phyloP scores from a whole-genome alignment of 176 grass and related monocot genomes.

The Carex kokanica region DNA sequence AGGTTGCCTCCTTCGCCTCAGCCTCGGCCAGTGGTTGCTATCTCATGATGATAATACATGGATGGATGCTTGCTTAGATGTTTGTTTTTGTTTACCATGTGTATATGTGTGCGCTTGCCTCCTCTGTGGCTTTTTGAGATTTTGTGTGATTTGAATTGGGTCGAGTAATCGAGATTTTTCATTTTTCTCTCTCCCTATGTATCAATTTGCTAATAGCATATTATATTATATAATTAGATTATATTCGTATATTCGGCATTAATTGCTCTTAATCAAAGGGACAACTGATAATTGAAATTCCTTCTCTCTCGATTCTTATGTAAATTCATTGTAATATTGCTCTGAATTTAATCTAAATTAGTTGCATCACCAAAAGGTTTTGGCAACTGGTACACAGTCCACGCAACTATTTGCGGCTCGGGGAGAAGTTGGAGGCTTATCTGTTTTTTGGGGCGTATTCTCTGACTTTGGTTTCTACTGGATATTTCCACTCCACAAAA shows the following conservation, averaged over 20 bases:
- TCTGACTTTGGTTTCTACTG: not conserved
- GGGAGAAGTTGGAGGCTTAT: not conserved
- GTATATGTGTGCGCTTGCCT: not conserved
- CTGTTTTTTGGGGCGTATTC: not conserved
- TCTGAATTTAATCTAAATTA: not conserved
- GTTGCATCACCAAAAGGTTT: not conserved
- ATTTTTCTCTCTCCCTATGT: not conserved
- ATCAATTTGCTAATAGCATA: not conserved
- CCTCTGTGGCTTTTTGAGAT: not conserved
- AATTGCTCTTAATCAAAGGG: not conserved
- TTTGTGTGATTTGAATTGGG: not conserved
- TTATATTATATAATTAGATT: not conserved
- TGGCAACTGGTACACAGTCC: not conserved
- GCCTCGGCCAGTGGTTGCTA: not conserved
- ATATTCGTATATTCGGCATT: not conserved
- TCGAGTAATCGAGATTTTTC: not conserved
- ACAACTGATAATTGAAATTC: not conserved
- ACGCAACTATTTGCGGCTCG: not conserved
- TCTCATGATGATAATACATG: not conserved
- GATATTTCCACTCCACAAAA: not conserved
- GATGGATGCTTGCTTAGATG: not conserved
- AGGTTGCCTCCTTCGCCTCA: conserved; percentile 39
- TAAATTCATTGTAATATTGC: not conserved
- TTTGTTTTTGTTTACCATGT: not conserved
- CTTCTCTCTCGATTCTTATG: not conserved